phyloP scores from a whole-genome alignment of 441 rosid genomes.

The Adansonia rubrostipa region DNA sequence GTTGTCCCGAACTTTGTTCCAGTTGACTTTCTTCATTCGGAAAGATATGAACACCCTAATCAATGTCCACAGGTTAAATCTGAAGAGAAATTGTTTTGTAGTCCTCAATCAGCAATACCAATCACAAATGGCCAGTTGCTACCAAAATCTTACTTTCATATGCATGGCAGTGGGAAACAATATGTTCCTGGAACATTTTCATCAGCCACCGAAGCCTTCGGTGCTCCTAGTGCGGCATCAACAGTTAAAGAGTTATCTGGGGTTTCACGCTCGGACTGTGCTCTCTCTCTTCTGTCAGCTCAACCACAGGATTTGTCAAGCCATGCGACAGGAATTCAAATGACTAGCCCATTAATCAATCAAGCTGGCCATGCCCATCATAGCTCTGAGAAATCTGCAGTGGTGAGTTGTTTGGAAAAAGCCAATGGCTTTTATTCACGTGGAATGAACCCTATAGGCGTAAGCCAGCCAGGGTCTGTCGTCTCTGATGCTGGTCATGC shows the following conservation, averaged over 20 bases:
- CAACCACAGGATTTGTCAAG: slow-evolving; percentile 46
- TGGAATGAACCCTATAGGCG: slow-evolving; percentile 7
- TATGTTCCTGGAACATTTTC: slow-evolving; percentile 30
- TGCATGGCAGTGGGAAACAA: slow-evolving; percentile 35
- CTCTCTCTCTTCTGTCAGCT: slow-evolving; percentile 88
- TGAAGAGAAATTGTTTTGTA: slow-evolving; percentile 40
- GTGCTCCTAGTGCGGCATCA: slow-evolving; percentile 40
- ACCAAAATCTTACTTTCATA: slow-evolving; percentile 40
- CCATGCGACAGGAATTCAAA: slow-evolving; percentile 48
- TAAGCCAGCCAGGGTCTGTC: slow-evolving; percentile 22
- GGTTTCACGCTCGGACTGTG: slow-evolving; percentile 49
- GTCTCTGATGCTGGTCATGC: slow-evolving; percentile 36
- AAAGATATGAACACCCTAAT: slow-evolving; percentile 38
- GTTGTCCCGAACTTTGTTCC: slow-evolving; percentile 48
- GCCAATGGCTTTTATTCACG: slow-evolving; percentile 26
- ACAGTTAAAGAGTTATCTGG: slow-evolving; percentile 45
- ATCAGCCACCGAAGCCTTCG: slow-evolving; percentile 37
- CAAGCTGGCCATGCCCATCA: slow-evolving; percentile 29
- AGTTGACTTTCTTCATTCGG: slow-evolving; percentile 34
- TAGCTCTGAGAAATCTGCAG: slow-evolving; percentile 33
- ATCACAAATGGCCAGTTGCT: slow-evolving; percentile 34
- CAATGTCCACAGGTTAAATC: slow-evolving; percentile 42
- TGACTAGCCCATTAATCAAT: slow-evolving; percentile 32
- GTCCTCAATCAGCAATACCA: slow-evolving; percentile 40
- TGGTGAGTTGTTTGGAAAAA: slow-evolving; percentile 36